These are phyloP conservation scores for Ganoderma leucocontextum DNA, from an alignment of 1,284 basidiomycete genomes.

Conservation along the genomic window DNA sequence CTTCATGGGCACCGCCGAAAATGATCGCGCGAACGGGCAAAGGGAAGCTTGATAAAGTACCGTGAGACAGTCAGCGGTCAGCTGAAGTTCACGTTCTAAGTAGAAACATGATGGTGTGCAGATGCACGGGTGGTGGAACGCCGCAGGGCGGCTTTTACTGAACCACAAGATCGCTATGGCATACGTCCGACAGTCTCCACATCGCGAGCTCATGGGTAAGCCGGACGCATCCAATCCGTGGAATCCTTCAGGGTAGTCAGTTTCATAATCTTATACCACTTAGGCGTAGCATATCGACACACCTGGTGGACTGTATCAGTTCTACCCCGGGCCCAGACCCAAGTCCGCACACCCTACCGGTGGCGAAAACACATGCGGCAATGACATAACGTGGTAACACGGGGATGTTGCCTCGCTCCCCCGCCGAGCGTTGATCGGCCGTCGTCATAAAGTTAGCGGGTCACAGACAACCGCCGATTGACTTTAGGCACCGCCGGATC, in stretches of 20 bases:
- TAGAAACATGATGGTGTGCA: slow-evolving; percentile 14
- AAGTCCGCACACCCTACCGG: neutral
- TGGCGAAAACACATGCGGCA: neutral
- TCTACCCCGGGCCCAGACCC: slow-evolving; percentile 3
- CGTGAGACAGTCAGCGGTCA: slow-evolving; percentile 25
- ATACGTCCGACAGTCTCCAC: slow-evolving; percentile 14
- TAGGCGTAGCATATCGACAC: slow-evolving; percentile 10
- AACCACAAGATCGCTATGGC: slow-evolving; percentile 18
- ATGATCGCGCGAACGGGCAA: slow-evolving; percentile 27
- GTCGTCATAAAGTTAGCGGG: slow-evolving; percentile 20
- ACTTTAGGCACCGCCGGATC: slow-evolving; percentile 70
- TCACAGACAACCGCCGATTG: slow-evolving; percentile 47
- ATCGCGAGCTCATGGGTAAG: neutral
- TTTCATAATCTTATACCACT: slow-evolving; percentile 7
- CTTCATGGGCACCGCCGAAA: slow-evolving; percentile 12
- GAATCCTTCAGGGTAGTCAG: slow-evolving; percentile 1
- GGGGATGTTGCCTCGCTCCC: neutral
- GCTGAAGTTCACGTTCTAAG: slow-evolving; percentile 14
- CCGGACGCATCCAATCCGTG: slow-evolving; percentile 5
- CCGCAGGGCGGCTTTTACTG: slow-evolving; percentile 1
- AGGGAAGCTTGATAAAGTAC: slow-evolving; percentile 26
- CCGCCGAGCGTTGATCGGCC: slow-evolving; percentile 20
- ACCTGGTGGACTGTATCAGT: slow-evolving; percentile 13
- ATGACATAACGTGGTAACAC: slow-evolving; percentile 12
- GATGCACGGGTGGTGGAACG: neutral